Evolutionary conservation across 495 filamentous ascomycete genomes (phyloP).

Genomic region (Penicillium paxilli): DNA sequence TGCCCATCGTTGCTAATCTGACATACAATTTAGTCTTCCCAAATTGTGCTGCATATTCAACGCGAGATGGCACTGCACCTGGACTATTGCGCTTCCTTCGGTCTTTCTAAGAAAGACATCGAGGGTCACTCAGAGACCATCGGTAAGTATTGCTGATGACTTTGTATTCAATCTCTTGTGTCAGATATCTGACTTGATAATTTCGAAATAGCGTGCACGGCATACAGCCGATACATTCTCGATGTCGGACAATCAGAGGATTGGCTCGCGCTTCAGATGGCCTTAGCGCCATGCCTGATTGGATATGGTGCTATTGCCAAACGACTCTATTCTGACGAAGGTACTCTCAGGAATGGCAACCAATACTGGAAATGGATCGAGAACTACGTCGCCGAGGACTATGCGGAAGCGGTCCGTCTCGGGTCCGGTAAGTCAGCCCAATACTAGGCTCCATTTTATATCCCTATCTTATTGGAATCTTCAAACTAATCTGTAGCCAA

Average conservation of each 20-base stretch:
- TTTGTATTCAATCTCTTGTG: not conserved
- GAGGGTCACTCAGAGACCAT: slow-evolving; percentile 70
- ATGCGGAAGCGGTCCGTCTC: slow-evolving; percentile 62
- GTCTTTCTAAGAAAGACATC: slow-evolving; percentile 74
- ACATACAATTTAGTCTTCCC: slow-evolving; percentile 55
- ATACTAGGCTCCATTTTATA: too few species aligned
- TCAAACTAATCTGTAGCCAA: slow-evolving; percentile 19
- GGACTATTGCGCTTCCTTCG: slow-evolving; percentile 76
- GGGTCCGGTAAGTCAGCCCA: slow-evolving; percentile 58
- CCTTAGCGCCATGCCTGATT: slow-evolving; percentile 80
- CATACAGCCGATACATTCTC: slow-evolving; percentile 72
- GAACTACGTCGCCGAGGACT: slow-evolving; percentile 81
- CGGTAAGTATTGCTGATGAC: slow-evolving; percentile 42
- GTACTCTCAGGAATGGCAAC: slow-evolving; percentile 64
- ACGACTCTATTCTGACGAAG: slow-evolving; percentile 57
- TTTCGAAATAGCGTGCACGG: slow-evolving; percentile 40
- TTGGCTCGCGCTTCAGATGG: slow-evolving; percentile 79
- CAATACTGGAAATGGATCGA: slow-evolving; percentile 89
- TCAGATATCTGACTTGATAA: slow-evolving; percentile 27
- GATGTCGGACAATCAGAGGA: slow-evolving; percentile 86
- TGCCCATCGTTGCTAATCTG: not conserved
- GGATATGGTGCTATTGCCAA: slow-evolving; percentile 80
- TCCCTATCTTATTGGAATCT: slow-evolving; percentile 3
- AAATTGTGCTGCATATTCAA: slow-evolving; percentile 71
- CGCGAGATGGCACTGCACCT: slow-evolving; percentile 80